These are phyloP conservation scores for Triadica sebifera DNA, from an alignment of 345 rosid genomes.

Conservation along the genomic window DNA sequence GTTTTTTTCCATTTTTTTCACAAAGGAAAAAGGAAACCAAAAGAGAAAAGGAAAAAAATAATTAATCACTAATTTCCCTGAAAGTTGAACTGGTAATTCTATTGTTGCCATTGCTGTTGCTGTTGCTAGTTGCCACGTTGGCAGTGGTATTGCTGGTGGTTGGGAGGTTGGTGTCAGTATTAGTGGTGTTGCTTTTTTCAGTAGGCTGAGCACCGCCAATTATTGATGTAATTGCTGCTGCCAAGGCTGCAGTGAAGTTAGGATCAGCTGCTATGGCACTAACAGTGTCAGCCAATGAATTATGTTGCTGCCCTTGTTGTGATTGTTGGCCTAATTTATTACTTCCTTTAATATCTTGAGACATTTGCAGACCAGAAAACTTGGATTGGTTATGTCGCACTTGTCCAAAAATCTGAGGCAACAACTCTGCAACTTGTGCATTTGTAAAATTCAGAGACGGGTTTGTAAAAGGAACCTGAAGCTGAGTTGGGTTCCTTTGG, in stretches of 20 bases:
- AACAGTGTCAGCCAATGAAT: conserved; percentile 37
- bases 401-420: conserved; percentile 67
- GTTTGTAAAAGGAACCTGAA: conserved; percentile 45
- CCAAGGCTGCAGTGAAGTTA: conserved; percentile 65
- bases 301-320: conserved; percentile 28
- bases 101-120: conserved; percentile 30
- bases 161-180: conserved; percentile 15
- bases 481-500: conserved; percentile 39
- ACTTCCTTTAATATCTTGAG: conserved; percentile 38
- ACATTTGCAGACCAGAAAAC: conserved; percentile 62
- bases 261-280: conserved; percentile 57
- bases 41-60: not conserved
- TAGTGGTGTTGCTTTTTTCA: conserved; percentile 15
- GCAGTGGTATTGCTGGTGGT: conserved; percentile 22
- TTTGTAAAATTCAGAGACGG: conserved; percentile 24
- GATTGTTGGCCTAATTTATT: conserved; percentile 32
- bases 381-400: conserved; percentile 57
- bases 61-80: conserved; percentile 25
- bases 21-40: not conserved
- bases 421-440: conserved; percentile 30
- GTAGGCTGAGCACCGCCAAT: conserved; percentile 33
- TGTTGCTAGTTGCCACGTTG: conserved; percentile 13
- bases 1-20: conserved; percentile 2
- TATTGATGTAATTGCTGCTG: conserved; percentile 58
- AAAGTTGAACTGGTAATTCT: conserved; percentile 32